Base-by-base conservation (phyloP, 768 basidiomycete species). In the Paxillus involutus region DNA sequence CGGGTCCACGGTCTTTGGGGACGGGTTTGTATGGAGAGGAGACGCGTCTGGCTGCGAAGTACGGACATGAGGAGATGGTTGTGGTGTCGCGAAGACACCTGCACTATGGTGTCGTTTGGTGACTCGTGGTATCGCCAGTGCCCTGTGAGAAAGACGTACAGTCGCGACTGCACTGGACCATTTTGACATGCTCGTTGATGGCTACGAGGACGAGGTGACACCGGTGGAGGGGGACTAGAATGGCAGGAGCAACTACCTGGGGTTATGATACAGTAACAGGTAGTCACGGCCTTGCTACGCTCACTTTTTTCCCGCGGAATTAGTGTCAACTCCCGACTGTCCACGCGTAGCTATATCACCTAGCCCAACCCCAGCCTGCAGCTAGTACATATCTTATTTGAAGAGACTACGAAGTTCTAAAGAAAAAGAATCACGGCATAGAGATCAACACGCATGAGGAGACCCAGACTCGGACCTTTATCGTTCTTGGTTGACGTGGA, bases 1-100 rank as follows among this genome's bases (percentile, higher is more conserved):
- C 24, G 94, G 91, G 66, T 93, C 88, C 29, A 77, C 63, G 44
- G 59, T 52, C 49, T 50, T 41, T 29, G 63, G 32, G 11, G 68
- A 50, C 45, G 62, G 29, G 32, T 56, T 24, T 11, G 35, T 21
- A 37, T 42, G 33, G 16, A 52, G 44, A 29, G 51, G 19, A 6
- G 13, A 44, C 24, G 37, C 37, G 46, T 41, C 50, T 39, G 44
- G 61, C 57, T 59, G 59, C 8, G 61, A 58, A 4, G 58, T 19
- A n/a, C 58, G 58, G 44, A 44, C 40, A 14, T 53, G 59, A 8
- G 62, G 50, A 47, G 52, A 51, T n/a, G 52, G 49, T 32, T 47
- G 57, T 1, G 64, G 49, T 2, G 59, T 68, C 16, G 78, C 76
- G 55, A 80, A 76, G 1, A 75, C 77, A 17, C 79, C 71, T 26